Percentiles rank a stretch among this genome's conserved stretches.
phyloP scores from a whole-genome alignment of 2,329 filamentous ascomycete genomes.

The Xylaria sp. region DNA sequence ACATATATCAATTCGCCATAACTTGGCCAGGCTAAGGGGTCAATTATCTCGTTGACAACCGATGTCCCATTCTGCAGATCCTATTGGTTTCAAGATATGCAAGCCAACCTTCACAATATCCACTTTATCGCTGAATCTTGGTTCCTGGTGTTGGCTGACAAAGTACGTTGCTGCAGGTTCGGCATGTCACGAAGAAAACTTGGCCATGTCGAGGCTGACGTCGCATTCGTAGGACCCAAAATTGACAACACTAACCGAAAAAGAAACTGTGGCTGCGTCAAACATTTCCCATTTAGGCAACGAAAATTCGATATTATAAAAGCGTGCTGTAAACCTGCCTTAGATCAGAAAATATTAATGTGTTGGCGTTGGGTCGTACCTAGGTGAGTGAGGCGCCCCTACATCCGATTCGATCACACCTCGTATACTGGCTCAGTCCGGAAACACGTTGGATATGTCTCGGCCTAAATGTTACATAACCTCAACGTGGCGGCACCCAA shows the following conservation, averaged over 20 bases:
- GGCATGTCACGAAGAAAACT: background rate
- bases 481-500: background rate
- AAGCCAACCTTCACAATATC: background rate
- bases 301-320: slow-evolving; percentile 8
- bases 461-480: slow-evolving; percentile 1
- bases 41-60: background rate
- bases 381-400: background rate
- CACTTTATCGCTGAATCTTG: slow-evolving; percentile 11
- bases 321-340: background rate
- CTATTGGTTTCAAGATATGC: slow-evolving; percentile 14
- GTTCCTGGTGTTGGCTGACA: slow-evolving; percentile 4
- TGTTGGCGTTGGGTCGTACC: slow-evolving; percentile 5
- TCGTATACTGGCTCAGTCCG: slow-evolving; percentile 14
- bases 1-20: background rate
- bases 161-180: background rate
- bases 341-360: slow-evolving; percentile 2
- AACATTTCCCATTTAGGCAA: background rate
- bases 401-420: background rate
- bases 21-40: background rate
- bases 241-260: slow-evolving; percentile 5
- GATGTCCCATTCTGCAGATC: background rate
- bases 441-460: background rate
- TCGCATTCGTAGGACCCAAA: background rate
- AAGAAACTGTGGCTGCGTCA: slow-evolving; percentile 12
- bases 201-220: slow-evolving; percentile 1